These are phyloP conservation scores for Trypanosoma boissoni DNA, from an alignment of 208 protist species.

Conservation along the genomic window DNA sequence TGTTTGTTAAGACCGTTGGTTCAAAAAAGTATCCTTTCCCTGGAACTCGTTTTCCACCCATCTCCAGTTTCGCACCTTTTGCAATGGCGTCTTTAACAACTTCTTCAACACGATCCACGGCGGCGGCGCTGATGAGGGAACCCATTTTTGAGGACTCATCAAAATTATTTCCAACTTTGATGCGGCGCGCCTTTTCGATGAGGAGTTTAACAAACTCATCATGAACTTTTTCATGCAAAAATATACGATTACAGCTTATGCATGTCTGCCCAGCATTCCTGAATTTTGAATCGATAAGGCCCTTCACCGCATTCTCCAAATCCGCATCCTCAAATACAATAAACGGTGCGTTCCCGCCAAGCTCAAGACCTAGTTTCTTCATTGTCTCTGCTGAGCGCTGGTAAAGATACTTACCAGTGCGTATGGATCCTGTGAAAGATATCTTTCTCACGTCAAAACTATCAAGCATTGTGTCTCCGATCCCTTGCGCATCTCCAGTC, in stretches of 20 bases:
- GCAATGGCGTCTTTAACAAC: slow-evolving; percentile 60
- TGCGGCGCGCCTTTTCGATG: slow-evolving; percentile 26
- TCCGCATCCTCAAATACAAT: slow-evolving; percentile 90
- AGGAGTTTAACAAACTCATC: slow-evolving; percentile 57
- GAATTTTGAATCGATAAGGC: slow-evolving; percentile 71
- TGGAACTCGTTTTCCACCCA: slow-evolving; percentile 44
- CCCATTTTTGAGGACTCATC: slow-evolving; percentile 49
- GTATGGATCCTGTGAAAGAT: slow-evolving; percentile 86
- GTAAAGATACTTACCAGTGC: slow-evolving; percentile 71
- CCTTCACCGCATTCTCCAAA: slow-evolving; percentile 56
- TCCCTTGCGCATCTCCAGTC: slow-evolving; percentile 59
- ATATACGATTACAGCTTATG: slow-evolving; percentile 77
- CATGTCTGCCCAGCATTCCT: slow-evolving; percentile 89
- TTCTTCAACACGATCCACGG: slow-evolving; percentile 36
- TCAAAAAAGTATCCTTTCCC: slow-evolving; percentile 76
- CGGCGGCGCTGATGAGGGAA: slow-evolving; percentile 54
- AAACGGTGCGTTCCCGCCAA: slow-evolving; percentile 92
- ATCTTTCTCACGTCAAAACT: slow-evolving; percentile 77
- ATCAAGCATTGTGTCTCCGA: slow-evolving; percentile 55
- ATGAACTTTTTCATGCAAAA: slow-evolving; percentile 70
- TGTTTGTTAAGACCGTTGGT: slow-evolving; percentile 78
- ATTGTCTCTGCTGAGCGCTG: slow-evolving; percentile 53
- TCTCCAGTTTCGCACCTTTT: slow-evolving; percentile 64
- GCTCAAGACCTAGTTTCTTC: slow-evolving; percentile 84
- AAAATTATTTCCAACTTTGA: slow-evolving; percentile 79